These are phyloP conservation scores for Cladosporium austrohemisphaericum DNA, from an alignment of 2,329 filamentous ascomycete species.

Conservation along the genomic window DNA sequence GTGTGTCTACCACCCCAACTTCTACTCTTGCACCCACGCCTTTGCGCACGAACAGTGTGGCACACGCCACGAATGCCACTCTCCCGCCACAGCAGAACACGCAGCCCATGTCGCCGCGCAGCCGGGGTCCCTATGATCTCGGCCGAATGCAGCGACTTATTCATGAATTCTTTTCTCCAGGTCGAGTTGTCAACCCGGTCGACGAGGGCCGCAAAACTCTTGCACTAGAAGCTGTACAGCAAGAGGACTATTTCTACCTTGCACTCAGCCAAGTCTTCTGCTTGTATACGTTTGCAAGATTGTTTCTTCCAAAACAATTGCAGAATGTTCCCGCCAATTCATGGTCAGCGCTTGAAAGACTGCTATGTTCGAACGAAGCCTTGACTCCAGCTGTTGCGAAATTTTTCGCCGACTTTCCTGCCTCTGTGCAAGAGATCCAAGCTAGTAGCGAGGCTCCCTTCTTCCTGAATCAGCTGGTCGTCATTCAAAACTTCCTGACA, in stretches of 20 bases:
- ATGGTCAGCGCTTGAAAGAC: slow-evolving; percentile 37
- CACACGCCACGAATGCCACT: not conserved
- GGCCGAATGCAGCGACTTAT: slow-evolving; percentile 6
- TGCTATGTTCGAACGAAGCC: slow-evolving; percentile 46
- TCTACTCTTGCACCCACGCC: not conserved
- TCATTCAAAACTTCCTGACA: slow-evolving; percentile 23
- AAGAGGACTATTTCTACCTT: slow-evolving; percentile 61
- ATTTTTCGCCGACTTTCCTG: slow-evolving; percentile 53
- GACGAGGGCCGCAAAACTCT: slow-evolving; percentile 48
- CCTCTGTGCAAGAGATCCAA: slow-evolving; percentile 37
- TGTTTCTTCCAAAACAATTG: slow-evolving; percentile 37
- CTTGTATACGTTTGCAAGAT: slow-evolving; percentile 45
- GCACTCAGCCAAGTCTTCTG: slow-evolving; percentile 64
- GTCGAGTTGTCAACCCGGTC: not conserved
- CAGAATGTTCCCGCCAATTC: slow-evolving; percentile 32
- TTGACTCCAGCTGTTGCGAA: slow-evolving; percentile 39
- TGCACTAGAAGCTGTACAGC: slow-evolving; percentile 53
- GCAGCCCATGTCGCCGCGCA: not conserved
- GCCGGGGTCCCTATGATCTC: not conserved
- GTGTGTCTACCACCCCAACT: not conserved
- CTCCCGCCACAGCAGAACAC: not conserved
- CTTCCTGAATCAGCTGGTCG: not conserved
- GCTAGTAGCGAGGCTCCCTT: slow-evolving; percentile 30
- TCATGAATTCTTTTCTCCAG: not conserved
- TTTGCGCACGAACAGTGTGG: not conserved